Percentiles rank a stretch among this genome's conserved stretches.
Conservation (phyloP, 495 filamentous ascomycete species). For the Penicillium bovifimosum region DNA sequence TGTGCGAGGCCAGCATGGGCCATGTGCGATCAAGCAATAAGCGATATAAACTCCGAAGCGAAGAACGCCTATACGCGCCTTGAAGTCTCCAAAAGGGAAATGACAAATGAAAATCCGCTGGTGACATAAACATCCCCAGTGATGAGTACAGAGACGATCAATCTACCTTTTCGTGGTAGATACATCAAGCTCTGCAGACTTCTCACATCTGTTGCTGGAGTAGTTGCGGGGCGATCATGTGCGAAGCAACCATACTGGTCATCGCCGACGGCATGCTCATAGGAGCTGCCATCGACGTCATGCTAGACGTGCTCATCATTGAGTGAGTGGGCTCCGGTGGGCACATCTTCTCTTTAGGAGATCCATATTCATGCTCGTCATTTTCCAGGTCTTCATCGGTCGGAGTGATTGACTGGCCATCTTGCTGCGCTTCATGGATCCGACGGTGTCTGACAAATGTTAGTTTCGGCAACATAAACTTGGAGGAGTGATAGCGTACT, state of each 20-base stretch:
- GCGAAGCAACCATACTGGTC: slow-evolving; percentile 32
- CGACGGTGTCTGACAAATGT: slow-evolving; percentile 69
- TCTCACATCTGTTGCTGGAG: slow-evolving; percentile 44
- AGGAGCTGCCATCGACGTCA: slow-evolving; percentile 37
- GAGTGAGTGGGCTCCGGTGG: slow-evolving; percentile 32
- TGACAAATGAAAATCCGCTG: background rate
- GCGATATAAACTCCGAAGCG: slow-evolving; percentile 3
- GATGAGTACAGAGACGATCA: background rate
- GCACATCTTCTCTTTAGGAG: slow-evolving; percentile 70
- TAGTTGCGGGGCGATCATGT: slow-evolving; percentile 44
- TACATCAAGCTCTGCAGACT: background rate
- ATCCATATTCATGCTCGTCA: slow-evolving; percentile 64
- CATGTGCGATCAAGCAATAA: slow-evolving; percentile 6
- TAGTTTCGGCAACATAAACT: slow-evolving; percentile 1
- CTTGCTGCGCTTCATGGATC: slow-evolving; percentile 78
- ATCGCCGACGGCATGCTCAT: slow-evolving; percentile 37
- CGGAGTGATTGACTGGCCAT: slow-evolving; percentile 53
- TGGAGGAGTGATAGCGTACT: slow-evolving; percentile 54
- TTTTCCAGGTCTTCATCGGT: slow-evolving; percentile 78
- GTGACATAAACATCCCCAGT: background rate
- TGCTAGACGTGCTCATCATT: slow-evolving; percentile 31
- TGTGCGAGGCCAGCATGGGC: background rate
- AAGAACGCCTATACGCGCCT: background rate
- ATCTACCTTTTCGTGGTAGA: background rate
- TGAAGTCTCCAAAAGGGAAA: background rate